phyloP scores from a whole-genome alignment of 805 yeast species.

The Wickerhamiella sorbophila region DNA sequence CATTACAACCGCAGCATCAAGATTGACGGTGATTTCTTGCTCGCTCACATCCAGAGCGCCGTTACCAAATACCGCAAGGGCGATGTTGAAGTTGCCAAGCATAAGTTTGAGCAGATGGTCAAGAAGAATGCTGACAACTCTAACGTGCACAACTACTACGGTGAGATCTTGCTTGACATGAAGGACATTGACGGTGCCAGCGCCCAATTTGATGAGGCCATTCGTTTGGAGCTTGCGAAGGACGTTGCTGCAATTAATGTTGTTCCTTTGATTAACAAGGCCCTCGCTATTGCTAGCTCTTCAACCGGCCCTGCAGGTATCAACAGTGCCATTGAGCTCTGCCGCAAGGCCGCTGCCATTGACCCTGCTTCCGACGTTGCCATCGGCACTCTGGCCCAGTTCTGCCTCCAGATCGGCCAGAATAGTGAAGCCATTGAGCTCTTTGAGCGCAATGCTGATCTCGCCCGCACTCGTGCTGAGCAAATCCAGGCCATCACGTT shows the following conservation, averaged over 20 bases:
- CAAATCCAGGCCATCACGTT: constrained; percentile 80
- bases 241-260: constrained; percentile 69
- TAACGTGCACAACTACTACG: constrained; percentile 88
- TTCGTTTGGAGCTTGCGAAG: constrained; percentile 47
- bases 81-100: constrained; percentile 41
- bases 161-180: constrained; percentile 79
- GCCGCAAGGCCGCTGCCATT: constrained; percentile 59
- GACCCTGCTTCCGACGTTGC: constrained; percentile 89
- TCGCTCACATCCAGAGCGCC: constrained; percentile 82
- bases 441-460: constrained; percentile 68
- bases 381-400: constrained; percentile 79
- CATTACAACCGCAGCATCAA: constrained; percentile 67
- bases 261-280: constrained; percentile 79
- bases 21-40: constrained; percentile 60
- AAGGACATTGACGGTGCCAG: constrained; percentile 59
- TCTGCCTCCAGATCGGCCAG: constrained; percentile 69
- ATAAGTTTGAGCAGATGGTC: constrained; percentile 38
- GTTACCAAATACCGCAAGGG: constrained; percentile 79
- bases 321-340: constrained; percentile 46
- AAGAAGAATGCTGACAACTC: constrained; percentile 72
- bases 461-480: constrained; percentile 76
- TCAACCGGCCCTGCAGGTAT: constrained; percentile 27
- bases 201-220: constrained; percentile 75
- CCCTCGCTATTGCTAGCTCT: constrained; percentile 36
- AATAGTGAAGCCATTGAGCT: constrained; percentile 66